These are phyloP conservation scores for Crithidia mellificae DNA, from an alignment of 208 protist species.

Conservation along the genomic window DNA sequence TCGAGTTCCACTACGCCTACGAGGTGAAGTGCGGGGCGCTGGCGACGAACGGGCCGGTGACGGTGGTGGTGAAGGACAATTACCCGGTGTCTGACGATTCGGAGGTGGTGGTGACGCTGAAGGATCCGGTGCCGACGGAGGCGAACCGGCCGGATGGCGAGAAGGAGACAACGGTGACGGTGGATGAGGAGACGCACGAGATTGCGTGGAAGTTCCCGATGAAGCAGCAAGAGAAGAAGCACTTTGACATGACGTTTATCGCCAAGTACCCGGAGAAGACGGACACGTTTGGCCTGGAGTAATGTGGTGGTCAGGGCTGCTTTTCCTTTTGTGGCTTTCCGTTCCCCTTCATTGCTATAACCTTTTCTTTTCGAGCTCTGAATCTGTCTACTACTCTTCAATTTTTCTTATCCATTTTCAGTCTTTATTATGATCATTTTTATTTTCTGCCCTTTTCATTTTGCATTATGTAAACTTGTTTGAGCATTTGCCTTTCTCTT, in stretches of 20 bases:
- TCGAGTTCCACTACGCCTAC: slow-evolving; percentile 32
- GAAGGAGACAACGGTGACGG: slow-evolving; percentile 25
- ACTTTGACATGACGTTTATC: slow-evolving; percentile 42
- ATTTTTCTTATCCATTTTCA: no score
- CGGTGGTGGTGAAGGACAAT: slow-evolving; percentile 58
- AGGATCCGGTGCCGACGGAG: slow-evolving; percentile 19
- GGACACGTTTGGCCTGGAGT: slow-evolving; percentile 32
- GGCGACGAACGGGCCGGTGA: slow-evolving; percentile 20
- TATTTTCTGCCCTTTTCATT: no score
- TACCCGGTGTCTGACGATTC: slow-evolving; percentile 48
- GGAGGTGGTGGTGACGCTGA: slow-evolving; percentile 39
- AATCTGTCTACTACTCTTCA: no score
- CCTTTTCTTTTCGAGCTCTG: no score
- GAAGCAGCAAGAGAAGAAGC: slow-evolving; percentile 26
- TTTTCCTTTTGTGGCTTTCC: slow-evolving; percentile 22
- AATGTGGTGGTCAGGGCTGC: background rate
- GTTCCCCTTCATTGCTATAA: background rate
- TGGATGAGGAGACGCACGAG: slow-evolving; percentile 44
- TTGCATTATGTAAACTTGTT: no score
- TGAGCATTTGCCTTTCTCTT: no score
- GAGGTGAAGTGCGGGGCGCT: slow-evolving; percentile 26
- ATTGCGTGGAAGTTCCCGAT: slow-evolving; percentile 47
- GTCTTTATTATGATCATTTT: no score
- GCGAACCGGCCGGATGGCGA: background rate
- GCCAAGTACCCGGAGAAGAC: slow-evolving; percentile 32